Evolutionary conservation across 1,284 basidiomycete species (phyloP), one percentile per base, ranked within the genome.

Genomic region (Heterobasidion irregulare): DNA sequence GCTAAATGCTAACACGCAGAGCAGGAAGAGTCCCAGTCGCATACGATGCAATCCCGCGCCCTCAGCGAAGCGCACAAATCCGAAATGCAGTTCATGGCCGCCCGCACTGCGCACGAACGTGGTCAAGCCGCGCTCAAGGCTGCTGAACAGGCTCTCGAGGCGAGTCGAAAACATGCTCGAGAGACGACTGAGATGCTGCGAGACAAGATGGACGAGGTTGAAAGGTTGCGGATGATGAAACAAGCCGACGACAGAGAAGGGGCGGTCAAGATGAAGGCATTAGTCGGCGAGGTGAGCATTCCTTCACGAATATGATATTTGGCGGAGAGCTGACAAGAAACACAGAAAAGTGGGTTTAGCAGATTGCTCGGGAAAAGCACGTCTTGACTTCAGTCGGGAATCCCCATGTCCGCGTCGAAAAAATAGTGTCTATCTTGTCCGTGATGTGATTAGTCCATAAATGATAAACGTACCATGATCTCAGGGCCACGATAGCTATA

Each of bases 191-290:
- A 78, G 57, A 72, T 68, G 61, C 66, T 82, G 57, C 75, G 77
- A 61, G 74, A 77, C 56, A 83, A 82, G 70, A 71, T 72, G 34
- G 68, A 72, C 48, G 80, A 83, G 65, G 72, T 83, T 0, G 79
- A 82, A 56, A 69, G 69, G 48, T 58, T 82, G 56, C 66, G 79
- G 35, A 66, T 69, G 18, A 72, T 75, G 65, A 76, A 76, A 60
- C 71, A 72, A n/a, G 74, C 76, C 2, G 79, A 83, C 58, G 79
- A 81, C 50, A 32, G 54, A 43, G 55, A 59, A 47, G 48, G 56
- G 7, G 49, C 46, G 8, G 36, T 59, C 26, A 61, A 60, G 48
- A 18, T 58, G 44, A 55, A 55, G 44, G 34, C 35, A 2, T 51
- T 61, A 8, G 33, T 33, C n/a, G 56, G 60, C 16, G 52, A 52